Base-by-base conservation (phyloP, 1,284 basidiomycete genomes). In the Rhodotorula sp. region DNA sequence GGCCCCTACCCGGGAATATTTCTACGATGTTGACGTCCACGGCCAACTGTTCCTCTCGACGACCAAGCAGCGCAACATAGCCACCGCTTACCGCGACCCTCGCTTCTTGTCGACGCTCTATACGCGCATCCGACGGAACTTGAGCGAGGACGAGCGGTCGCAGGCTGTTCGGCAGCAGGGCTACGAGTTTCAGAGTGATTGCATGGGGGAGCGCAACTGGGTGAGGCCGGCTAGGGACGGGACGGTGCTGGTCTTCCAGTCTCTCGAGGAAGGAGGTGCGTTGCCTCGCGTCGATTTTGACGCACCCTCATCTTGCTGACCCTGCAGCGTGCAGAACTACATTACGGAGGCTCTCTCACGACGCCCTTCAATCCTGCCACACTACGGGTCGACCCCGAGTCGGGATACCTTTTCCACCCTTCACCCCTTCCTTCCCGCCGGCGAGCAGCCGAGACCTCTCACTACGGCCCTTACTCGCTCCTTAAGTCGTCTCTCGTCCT, bases 391-490 rank as follows among this genome's bases (percentile, higher is more conserved):
- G 78, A 79, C 65, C 59, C 68, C 4, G 30, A 39, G 4, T 75
- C 75, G 10, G 79, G 79, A 9, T 79, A 79, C 53, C 73, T 80
- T 3, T 80, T 78, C 51, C 79, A 80, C 62, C 79, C 79, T 1
- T 80, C 78, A 1, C 79, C 79, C 0, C 32, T 58, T 13, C 57
- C 62, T 13, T 30, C 53, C 6, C 30, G 59, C 0, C 55, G 62
- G 6, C 48, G 59, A 8, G 2, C 22, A 2, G 24, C 2, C 17
- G 47, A 39, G 2, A 17, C 59, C 27, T 61, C 68, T 17, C 64
- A 17, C 15, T 76, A 76, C 52, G 78, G 79, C 11, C 61, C 66
- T 0, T 71, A 77, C 70, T 79, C 78, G 19, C 62, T 79, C 27
- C 58, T 79, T 19, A 64, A 76, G 3, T 78, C 76, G 7, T 73